Conservation (phyloP, 345 rosid species). For the Camelina hispida region DNA sequence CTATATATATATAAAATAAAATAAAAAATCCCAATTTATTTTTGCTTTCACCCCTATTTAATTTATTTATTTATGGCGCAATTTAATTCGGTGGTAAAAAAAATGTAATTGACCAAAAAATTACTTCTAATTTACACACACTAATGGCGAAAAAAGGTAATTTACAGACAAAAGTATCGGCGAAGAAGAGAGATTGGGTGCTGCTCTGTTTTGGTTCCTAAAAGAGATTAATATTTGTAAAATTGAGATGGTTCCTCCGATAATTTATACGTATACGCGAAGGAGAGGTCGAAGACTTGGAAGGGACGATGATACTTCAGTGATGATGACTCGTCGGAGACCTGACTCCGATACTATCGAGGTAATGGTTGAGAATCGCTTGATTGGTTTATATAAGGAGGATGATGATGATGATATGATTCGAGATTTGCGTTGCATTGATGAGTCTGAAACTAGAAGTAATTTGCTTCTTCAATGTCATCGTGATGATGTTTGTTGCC, state of each 20-base stretch:
- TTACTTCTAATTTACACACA: background rate
- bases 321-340: slow-evolving; percentile 19
- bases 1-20: background rate
- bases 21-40: background rate
- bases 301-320: slow-evolving; percentile 14
- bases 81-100: background rate
- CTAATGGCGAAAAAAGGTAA: background rate
- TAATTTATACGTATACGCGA: slow-evolving; percentile 28
- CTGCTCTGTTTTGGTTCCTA: slow-evolving; percentile 19
- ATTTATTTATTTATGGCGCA: background rate
- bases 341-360: slow-evolving; percentile 4
- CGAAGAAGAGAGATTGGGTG: slow-evolving; percentile 18
- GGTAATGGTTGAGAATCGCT: slow-evolving; percentile 21
- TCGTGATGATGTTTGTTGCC: background rate
- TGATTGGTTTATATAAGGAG: background rate
- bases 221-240: background rate
- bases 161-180: slow-evolving; percentile 4
- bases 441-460: slow-evolving; percentile 3
- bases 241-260: slow-evolving; percentile 30
- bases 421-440: slow-evolving; percentile 17
- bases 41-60: no score
- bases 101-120: background rate
- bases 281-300: slow-evolving; percentile 13
- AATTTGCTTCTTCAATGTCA: slow-evolving; percentile 14
- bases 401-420: background rate